Evolutionary conservation across 2,329 filamentous ascomycete species (phyloP).

Genomic region (Berkeleyomyces rouxiae): DNA sequence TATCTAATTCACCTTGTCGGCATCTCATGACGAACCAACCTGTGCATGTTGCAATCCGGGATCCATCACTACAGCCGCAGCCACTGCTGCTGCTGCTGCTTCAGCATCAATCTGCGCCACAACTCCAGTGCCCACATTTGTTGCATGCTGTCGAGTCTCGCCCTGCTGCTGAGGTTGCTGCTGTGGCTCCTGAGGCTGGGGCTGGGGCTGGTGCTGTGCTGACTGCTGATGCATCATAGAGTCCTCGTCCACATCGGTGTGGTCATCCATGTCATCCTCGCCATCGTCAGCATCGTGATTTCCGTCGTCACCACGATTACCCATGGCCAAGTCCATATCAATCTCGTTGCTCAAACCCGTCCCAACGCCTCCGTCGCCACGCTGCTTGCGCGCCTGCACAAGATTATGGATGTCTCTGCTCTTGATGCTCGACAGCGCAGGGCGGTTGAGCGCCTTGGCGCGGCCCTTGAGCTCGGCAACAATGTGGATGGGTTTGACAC

Average conservation of each 20-base stretch:
- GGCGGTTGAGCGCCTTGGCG: neutral
- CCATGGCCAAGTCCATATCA: slow-evolving; percentile 7
- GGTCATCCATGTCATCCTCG: neutral
- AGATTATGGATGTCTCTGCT: slow-evolving; percentile 13
- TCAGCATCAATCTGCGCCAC: neutral
- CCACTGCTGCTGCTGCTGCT: neutral
- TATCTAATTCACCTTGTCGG: neutral
- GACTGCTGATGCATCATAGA: neutral
- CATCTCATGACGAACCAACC: neutral
- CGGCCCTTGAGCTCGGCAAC: slow-evolving; percentile 11
- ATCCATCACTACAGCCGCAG: neutral
- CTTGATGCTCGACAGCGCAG: slow-evolving; percentile 10
- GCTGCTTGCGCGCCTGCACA: slow-evolving; percentile 11
- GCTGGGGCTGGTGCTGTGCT: neutral
- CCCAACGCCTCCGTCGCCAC: neutral
- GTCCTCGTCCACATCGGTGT: neutral
- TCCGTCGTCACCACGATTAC: neutral
- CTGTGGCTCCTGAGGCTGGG: neutral
- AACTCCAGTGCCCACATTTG: neutral
- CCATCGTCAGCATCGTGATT: neutral
- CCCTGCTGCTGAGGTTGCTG: neutral
- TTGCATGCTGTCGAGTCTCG: neutral
- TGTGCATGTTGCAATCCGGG: neutral
- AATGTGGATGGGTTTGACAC: slow-evolving; percentile 13
- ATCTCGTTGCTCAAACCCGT: neutral